Percentiles rank a stretch among this genome's conserved stretches.
phyloP scores from a whole-genome alignment of 2,329 filamentous ascomycete genomes.

The Westerdykella aurantiaca region DNA sequence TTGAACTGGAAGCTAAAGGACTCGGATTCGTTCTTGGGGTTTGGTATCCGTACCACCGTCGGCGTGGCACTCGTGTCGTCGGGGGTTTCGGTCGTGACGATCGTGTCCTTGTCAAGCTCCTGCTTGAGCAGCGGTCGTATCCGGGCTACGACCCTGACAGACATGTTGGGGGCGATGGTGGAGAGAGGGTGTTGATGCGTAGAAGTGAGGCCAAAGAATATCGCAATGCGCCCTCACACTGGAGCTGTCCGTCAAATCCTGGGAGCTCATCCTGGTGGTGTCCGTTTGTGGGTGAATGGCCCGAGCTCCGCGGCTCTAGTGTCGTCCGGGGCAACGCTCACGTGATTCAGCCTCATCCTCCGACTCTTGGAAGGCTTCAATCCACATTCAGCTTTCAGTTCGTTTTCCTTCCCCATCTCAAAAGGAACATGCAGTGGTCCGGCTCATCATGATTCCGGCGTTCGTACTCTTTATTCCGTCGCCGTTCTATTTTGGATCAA shows the following conservation, averaged over 20 bases:
- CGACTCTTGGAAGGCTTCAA: not conserved
- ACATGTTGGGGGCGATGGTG: conserved; percentile 28
- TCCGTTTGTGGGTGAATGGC: conserved; percentile 15
- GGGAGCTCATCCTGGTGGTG: conserved; percentile 7
- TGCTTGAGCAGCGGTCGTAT: conserved; percentile 82
- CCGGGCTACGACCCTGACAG: conserved; percentile 83
- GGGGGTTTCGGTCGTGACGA: conserved; percentile 58
- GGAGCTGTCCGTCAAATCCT: conserved; percentile 20
- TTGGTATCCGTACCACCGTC: conserved; percentile 78
- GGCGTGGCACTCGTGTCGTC: conserved; percentile 42
- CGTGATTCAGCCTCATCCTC: conserved; percentile 3
- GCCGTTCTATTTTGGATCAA: no score
- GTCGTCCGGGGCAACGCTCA: conserved; percentile 19
- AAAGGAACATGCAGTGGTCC: no score
- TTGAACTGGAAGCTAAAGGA: conserved; percentile 95
- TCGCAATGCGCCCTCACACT: conserved; percentile 14
- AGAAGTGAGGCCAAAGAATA: conserved; percentile 23
- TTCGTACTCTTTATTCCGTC: no score
- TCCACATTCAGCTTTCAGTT: no score
- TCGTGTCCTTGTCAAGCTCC: conserved; percentile 81
- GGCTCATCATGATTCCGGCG: no score
- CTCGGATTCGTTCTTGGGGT: conserved; percentile 85
- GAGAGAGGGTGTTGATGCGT: conserved; percentile 8
- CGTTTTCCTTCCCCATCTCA: no score
- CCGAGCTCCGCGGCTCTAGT: not conserved